Base-by-base conservation (phyloP, 2,329 filamentous ascomycete species). In the Xylariaceae sp. region DNA sequence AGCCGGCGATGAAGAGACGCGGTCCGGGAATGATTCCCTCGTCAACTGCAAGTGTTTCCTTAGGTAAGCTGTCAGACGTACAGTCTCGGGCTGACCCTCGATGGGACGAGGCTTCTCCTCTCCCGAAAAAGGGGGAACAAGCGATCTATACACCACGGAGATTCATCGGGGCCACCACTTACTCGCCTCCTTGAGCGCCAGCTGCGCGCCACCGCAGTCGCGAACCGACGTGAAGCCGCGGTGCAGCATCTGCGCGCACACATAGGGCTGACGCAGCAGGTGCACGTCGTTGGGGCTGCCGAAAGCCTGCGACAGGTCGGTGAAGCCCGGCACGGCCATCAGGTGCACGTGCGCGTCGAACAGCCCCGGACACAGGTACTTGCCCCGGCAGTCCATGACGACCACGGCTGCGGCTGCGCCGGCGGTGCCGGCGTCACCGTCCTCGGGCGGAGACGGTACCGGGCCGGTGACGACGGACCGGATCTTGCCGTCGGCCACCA, bases 141-240 rank as follows among this genome's bases (percentile, higher is more conserved):
- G n/a, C n/a, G n/a, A n/a, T n/a, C n/a, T n/a, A n/a, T n/a, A n/a
- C n/a, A n/a, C n/a, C n/a, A n/a, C n/a, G n/a, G n/a, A n/a, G n/a
- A n/a, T n/a, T n/a, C n/a, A n/a, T n/a, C n/a, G n/a, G n/a, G n/a
- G n/a, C n/a, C n/a, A n/a, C n/a, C n/a, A n/a, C n/a, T n/a, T n/a
- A n/a, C n/a, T 60, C 1, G 75, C 72, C 43, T 77, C 61, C 42
- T 71, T 72, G 14, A 79, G 55, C 2, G 73, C 68, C 0, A 69
- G 52, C 1, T 60, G 59, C 1, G 73, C 73, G 3, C 75, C 75
- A 1, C 73, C 75, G 19, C 68, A 73, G 46, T 80, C 75, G 3
- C 75, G 64, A 3, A 74, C 62, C 2, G 61, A 70, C 2, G 75
- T 79, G 54, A 77, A 79, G 2, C 75, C 75, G 12, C 73, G 63